Evolutionary conservation across 148 eudicot genomes (phyloP).

Genomic region (Fagopyrum homotropicum): DNA sequence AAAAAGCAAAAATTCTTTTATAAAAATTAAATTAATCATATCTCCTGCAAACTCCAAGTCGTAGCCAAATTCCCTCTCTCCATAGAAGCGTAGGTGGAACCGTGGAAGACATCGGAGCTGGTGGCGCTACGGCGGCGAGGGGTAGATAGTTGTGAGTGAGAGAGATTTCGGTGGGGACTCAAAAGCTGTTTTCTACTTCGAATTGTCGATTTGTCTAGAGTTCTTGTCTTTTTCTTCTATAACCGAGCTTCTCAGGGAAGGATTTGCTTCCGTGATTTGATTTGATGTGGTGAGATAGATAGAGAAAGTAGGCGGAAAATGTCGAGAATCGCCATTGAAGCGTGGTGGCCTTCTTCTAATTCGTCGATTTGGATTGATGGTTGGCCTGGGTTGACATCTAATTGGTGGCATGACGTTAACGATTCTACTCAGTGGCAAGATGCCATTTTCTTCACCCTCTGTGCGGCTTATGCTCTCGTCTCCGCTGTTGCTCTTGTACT

Average conservation of each 20-base stretch:
- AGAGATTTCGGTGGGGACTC: background rate
- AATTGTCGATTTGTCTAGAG: background rate
- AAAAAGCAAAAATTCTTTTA: background rate
- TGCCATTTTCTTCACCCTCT: constrained; percentile 47
- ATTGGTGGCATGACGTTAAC: constrained; percentile 49
- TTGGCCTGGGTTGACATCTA: constrained; percentile 12
- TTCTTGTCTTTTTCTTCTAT: background rate
- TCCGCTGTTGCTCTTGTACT: constrained; percentile 51
- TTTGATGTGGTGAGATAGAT: constrained; percentile 15
- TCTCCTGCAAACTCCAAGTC: background rate
- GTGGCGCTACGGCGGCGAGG: background rate
- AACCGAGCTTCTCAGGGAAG: background rate
- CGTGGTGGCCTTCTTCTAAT: constrained; percentile 12
- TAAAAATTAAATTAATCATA: background rate
- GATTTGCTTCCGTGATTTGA: background rate
- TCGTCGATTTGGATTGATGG: constrained; percentile 12
- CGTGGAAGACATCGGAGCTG: background rate
- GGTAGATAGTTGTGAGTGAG: background rate
- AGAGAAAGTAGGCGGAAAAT: constrained; percentile 12
- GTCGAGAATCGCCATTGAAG: constrained; percentile 20
- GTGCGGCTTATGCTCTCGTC: constrained; percentile 52
- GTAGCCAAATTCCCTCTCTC: background rate
- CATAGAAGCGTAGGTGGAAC: constrained; percentile 6
- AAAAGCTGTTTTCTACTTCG: background rate
- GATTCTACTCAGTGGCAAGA: constrained; percentile 50